These are phyloP conservation scores for Barbatosphaeria neglecta DNA, from an alignment of 495 filamentous ascomycete genomes.

Conservation along the genomic window DNA sequence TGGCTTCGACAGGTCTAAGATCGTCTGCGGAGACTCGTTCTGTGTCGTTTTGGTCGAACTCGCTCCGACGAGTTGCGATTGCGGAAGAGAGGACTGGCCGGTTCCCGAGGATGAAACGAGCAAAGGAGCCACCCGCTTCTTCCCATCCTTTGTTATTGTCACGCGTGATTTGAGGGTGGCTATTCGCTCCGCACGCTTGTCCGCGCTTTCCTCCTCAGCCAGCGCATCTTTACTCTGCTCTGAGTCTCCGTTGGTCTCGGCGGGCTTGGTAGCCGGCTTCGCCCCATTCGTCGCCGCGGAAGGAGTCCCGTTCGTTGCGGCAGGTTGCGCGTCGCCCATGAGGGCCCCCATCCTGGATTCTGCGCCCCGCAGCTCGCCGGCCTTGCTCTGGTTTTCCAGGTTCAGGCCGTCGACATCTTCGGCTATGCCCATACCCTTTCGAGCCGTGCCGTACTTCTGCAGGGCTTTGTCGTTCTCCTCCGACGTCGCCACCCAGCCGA, in stretches of 20 bases:
- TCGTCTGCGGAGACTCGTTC: constrained; percentile 68
- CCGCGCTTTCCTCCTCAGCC: constrained; percentile 33
- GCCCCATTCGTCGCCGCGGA: constrained; percentile 32
- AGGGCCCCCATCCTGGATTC: constrained; percentile 93
- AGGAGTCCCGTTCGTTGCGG: constrained; percentile 18
- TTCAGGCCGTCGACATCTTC: constrained; percentile 80
- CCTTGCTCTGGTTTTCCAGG: constrained; percentile 85
- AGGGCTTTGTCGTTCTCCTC: constrained; percentile 88
- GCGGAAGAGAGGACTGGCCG: constrained; percentile 77
- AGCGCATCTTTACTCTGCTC: constrained; percentile 13
- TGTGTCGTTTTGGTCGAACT: constrained; percentile 45
- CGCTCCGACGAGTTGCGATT: constrained; percentile 68
- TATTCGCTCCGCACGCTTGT: constrained; percentile 51
- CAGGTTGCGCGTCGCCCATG: constrained; percentile 68
- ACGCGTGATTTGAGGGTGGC: constrained; percentile 79
- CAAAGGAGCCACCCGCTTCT: constrained; percentile 86
- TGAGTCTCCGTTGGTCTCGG: constrained; percentile 21
- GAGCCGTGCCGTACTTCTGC: constrained; percentile 80
- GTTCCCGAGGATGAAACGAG: constrained; percentile 77
- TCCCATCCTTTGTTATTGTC: constrained; percentile 92
- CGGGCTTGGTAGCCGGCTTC: constrained; percentile 21
- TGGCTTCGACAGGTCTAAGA: constrained; percentile 85
- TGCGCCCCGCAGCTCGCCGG: constrained; percentile 73
- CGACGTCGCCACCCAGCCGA: constrained; percentile 43
- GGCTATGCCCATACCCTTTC: constrained; percentile 74